Evolutionary conservation across 148 eudicot genomes (phyloP), one percentile per base, ranked within the genome.

Genomic region (Mesembryanthemum crystallinum): DNA sequence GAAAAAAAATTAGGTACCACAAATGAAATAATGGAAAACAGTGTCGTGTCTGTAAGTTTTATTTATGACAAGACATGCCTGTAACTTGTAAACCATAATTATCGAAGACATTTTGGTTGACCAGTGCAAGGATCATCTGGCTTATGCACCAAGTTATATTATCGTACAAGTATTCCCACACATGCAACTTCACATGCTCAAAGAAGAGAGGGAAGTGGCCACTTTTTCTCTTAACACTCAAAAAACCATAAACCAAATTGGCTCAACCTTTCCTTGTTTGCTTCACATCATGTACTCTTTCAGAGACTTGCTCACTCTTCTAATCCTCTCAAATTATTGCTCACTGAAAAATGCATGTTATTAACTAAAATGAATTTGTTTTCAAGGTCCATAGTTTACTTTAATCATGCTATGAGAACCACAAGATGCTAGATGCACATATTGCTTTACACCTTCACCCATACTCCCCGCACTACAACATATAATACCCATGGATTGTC

Each of bases 211-310:
- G 15, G 43, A 13, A n/a, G 28, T 13, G 21, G 72, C 24, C 23
- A 59, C 67, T 68, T 60, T 54, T 20, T 23, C 18, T 59, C 3
- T 37, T 43, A 69, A 59, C 20, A 24, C 21, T 76, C 47, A 43
- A 76, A 67, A 69, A 68, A 24, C 68, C n/a, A 63, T 69, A 47
- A 69, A 4, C 65, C 79, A 76, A 76, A 76, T 58, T 58, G 45
- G 67, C 33, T 76, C 58, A 43, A 15, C 73, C 67, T 76, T 76
- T 59, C 30, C 59, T n/a, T 69, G 45, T 69, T 68, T 20, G 67
- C 73, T 68, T 59, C 32, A 69, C 33, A 24, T 32, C 62, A 54
- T 21, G 15, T 32, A 58, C 18, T 52, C 69, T 69, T 59, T 59
- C 3, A 35, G 55, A 51, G 70, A 75, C 29, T 58, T 27, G 12